A percentile compares a stretch with the other conserved stretches of the same genome.
phyloP scores from a whole-genome alignment of 495 filamentous ascomycete species.

The Aspergillus nanangensis region DNA sequence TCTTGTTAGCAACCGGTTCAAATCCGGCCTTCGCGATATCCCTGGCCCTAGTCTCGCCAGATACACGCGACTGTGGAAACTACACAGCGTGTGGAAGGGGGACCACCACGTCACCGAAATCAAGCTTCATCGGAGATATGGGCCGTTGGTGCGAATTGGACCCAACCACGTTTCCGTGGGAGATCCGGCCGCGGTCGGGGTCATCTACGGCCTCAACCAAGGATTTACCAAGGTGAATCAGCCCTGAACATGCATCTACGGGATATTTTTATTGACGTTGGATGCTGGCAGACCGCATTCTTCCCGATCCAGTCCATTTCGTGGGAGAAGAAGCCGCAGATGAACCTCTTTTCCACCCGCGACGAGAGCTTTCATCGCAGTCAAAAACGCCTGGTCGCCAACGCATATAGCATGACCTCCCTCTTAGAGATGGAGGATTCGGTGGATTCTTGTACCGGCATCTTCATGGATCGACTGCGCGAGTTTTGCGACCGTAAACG shows the following conservation, averaged over 20 bases:
- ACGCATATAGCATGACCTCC: slow-evolving; percentile 27
- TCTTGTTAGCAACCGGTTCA: slow-evolving; percentile 9
- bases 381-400: slow-evolving; percentile 25
- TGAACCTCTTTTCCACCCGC: slow-evolving; percentile 32
- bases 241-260: not conserved
- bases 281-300: slow-evolving; percentile 35
- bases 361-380: slow-evolving; percentile 21
- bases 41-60: slow-evolving; percentile 32
- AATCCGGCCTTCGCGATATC: slow-evolving; percentile 14
- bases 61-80: slow-evolving; percentile 31
- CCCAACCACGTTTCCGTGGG: slow-evolving; percentile 33
- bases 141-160: slow-evolving; percentile 34
- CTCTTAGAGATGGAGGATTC: slow-evolving; percentile 28
- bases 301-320: slow-evolving; percentile 34
- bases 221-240: slow-evolving; percentile 32
- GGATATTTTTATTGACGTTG: not conserved
- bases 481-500: slow-evolving; percentile 12
- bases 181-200: slow-evolving; percentile 30
- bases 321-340: slow-evolving; percentile 25
- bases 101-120: slow-evolving; percentile 26
- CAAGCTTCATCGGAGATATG: slow-evolving; percentile 34
- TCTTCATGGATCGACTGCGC: slow-evolving; percentile 20
- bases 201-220: slow-evolving; percentile 35
- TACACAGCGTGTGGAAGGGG: slow-evolving; percentile 29
- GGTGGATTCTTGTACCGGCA: slow-evolving; percentile 26